phyloP scores from a whole-genome alignment of 2,329 filamentous ascomycete genomes.

The Penicillium sclerotigenum region DNA sequence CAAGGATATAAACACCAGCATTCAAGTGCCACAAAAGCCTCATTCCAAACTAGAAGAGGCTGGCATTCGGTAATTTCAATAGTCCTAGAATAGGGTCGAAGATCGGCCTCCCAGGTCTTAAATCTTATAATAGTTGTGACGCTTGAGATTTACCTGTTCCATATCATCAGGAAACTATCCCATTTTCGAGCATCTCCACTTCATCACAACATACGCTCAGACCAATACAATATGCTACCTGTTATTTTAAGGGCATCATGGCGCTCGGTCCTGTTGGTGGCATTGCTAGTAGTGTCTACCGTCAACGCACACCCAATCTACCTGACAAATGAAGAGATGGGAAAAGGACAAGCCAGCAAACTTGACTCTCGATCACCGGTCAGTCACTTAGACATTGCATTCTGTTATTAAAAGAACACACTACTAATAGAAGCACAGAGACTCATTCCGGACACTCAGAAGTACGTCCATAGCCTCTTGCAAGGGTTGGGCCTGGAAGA shows the following conservation, averaged over 20 bases:
- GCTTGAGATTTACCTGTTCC: not conserved
- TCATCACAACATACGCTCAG: not conserved
- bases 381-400: not conserved
- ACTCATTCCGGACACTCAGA: conserved; percentile 21
- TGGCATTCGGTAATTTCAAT: conserved; percentile 2
- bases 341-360: not conserved
- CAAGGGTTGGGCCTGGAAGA: conserved; percentile 16
- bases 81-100: not conserved
- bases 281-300: conserved; percentile 9
- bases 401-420: not conserved
- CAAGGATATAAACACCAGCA: conserved; percentile 3
- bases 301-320: conserved; percentile 16
- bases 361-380: conserved; percentile 21
- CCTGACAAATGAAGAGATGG: not conserved
- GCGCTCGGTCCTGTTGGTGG: not conserved
- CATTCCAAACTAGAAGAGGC: conserved; percentile 17
- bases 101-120: not conserved
- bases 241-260: not conserved
- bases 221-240: conserved; percentile 6
- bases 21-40: not conserved
- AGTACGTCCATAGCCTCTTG: conserved; percentile 18
- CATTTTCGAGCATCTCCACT: not conserved
- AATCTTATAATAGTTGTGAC: not conserved
- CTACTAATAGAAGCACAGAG: conserved; percentile 15
- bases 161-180: not conserved